A percentile compares a stretch with the other conserved stretches of the same genome.
Evolutionary conservation across 306 rosid genomes (phyloP).

Genomic region (Styphnolobium japonicum): DNA sequence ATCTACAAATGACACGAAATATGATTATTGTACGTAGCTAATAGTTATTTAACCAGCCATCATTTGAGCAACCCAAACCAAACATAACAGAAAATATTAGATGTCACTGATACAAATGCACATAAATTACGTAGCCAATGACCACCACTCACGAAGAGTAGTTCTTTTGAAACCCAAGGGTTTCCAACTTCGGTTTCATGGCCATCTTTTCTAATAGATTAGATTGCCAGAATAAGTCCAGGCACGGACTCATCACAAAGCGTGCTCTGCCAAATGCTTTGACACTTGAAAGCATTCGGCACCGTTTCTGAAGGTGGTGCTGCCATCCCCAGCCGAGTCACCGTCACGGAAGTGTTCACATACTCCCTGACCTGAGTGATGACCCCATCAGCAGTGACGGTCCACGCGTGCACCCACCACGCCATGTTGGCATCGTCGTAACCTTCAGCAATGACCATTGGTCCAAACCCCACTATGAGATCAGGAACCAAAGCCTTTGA

Average conservation of each 20-base stretch:
- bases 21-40: not conserved
- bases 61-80: not conserved
- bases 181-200: not conserved
- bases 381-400: slow-evolving; percentile 33
- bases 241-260: slow-evolving; percentile 51
- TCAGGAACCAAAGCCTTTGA: slow-evolving; percentile 34
- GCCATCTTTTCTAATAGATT: not conserved
- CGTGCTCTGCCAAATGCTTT: slow-evolving; percentile 66
- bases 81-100: not conserved
- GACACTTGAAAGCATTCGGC: slow-evolving; percentile 27
- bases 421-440: slow-evolving; percentile 31
- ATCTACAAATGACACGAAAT: no score
- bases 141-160: not conserved
- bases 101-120: not conserved
- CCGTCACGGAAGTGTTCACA: slow-evolving; percentile 60
- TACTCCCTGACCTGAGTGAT: slow-evolving; percentile 63
- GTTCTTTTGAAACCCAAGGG: not conserved
- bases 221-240: slow-evolving; percentile 60
- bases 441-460: slow-evolving; percentile 58
- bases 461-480: slow-evolving; percentile 49
- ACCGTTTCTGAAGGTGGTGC: not conserved
- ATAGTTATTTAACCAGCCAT: not conserved
- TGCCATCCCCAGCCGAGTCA: slow-evolving; percentile 34
- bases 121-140: not conserved
- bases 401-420: slow-evolving; percentile 85